Base-by-base conservation (phyloP, 1,284 basidiomycete species). In the Ceratobasidium sp. region DNA sequence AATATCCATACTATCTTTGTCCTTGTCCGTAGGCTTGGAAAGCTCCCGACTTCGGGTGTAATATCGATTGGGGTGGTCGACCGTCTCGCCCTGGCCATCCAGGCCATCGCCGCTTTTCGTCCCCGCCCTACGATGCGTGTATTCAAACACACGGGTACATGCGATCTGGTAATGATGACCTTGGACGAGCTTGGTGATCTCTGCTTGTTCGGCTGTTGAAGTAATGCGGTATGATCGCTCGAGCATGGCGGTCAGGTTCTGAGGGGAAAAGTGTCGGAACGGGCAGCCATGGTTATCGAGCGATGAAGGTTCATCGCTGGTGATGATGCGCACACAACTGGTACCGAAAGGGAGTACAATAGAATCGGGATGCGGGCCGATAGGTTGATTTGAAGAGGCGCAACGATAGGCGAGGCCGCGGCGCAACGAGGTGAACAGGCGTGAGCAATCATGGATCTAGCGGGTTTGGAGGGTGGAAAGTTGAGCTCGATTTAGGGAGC, bases 121-220 rank as follows among this genome's bases (percentile, higher is more conserved):
- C 6, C 89, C 89, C 71, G 80, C 80, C 49, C 79, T 74, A 16
- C 82, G 80, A 77, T 99, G 96, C 21, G 95, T 97, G 53, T 98
- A 84, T 81, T 99, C 97, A 78, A 95, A 99, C 39, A 99, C 91
- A 16, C 95, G 84, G 19, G 97, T 99, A 79, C 97, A 99, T 2
- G 95, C 97, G 54, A 99, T 89, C 77, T 99, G 96, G 77, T 89
- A 98, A 77, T 97, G 94, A 1, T 84, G 82, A 14, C 82, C 82
- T 77, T 95, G 95, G 69, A 97, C 93, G 11, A 84, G 85, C 54
- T 83, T 82, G 80, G 94, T 83, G 72, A 99, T 88, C 76, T 99
- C 97, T n/a, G 87, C 85, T 73, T 95, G 80, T 75, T 98, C 93
- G 7, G 79, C 77, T 7, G 82, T 57, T 29, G 58, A 77, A 2